Evolutionary conservation across 768 basidiomycete species (phyloP).

Genomic region (Megacollybia marginata): DNA sequence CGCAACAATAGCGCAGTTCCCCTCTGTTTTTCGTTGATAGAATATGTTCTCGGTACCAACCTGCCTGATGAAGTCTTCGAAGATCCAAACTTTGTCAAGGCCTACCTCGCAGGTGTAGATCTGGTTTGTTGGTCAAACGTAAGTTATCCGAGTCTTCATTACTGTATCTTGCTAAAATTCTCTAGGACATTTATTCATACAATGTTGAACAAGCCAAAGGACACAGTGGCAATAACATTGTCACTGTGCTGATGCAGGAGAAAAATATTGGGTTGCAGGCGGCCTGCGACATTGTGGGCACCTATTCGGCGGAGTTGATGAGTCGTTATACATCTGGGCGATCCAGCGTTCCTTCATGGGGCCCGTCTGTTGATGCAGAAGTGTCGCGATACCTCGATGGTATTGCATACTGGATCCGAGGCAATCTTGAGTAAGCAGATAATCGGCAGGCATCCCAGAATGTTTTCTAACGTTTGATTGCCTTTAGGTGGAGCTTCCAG

Average conservation of each 20-base stretch:
- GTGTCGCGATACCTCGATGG: too few relatives aligned
- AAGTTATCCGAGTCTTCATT: slow-evolving; percentile 65
- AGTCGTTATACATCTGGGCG: slow-evolving; percentile 39
- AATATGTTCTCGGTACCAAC: slow-evolving; percentile 53
- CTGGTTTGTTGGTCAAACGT: too few relatives aligned
- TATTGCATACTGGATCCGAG: too few relatives aligned
- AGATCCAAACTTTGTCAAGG: slow-evolving; percentile 43
- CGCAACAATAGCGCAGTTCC: slow-evolving; percentile 65
- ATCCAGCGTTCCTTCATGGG: slow-evolving; percentile 40
- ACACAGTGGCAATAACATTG: slow-evolving; percentile 57
- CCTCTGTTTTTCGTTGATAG: slow-evolving; percentile 54
- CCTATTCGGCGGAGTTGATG: slow-evolving; percentile 42
- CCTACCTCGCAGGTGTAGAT: slow-evolving; percentile 55
- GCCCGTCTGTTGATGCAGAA: too few relatives aligned
- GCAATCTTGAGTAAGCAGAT: too few relatives aligned
- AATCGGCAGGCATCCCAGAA: slow-evolving; percentile 19
- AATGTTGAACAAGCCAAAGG: slow-evolving; percentile 68
- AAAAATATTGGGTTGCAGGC: slow-evolving; percentile 46
- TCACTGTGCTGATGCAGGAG: slow-evolving; percentile 61
- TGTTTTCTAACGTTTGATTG: slow-evolving; percentile 4
- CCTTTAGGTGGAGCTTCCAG: too few relatives aligned
- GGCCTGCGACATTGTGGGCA: slow-evolving; percentile 50
- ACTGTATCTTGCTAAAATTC: slow-evolving; percentile 4
- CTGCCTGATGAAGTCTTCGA: slow-evolving; percentile 56
- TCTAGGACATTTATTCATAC: slow-evolving; percentile 64